Evolutionary conservation across 768 basidiomycete genomes (phyloP).

Genomic region (Cystobasidium onofrii): DNA sequence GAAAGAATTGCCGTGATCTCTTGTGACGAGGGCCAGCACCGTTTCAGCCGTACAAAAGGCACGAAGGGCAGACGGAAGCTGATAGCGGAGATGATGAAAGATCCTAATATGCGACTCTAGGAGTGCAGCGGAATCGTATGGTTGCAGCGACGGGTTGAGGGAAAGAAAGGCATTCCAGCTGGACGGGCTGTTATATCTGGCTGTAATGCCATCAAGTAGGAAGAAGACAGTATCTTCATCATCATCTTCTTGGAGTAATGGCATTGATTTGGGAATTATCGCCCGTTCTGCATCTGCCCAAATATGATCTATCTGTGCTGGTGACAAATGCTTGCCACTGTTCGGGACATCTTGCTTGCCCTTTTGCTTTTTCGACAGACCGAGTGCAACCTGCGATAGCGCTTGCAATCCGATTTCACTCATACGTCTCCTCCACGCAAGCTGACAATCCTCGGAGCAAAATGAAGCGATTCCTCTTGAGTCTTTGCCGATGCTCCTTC

Average conservation of each 20-base stretch:
- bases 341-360: neutral
- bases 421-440: neutral
- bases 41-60: slow-evolving; percentile 12
- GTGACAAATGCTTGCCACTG: neutral
- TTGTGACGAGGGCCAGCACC: slow-evolving; percentile 9
- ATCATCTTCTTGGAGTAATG: neutral
- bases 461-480: slow-evolving; percentile 10
- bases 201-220: slow-evolving; percentile 21
- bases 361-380: slow-evolving; percentile 1
- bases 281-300: neutral
- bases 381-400: neutral
- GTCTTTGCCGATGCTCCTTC: neutral
- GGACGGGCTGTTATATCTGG: neutral
- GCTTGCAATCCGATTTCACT: neutral
- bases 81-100: slow-evolving; percentile 7
- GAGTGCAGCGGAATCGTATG: neutral
- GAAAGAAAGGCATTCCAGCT: slow-evolving; percentile 7
- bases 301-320: neutral
- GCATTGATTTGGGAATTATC: neutral
- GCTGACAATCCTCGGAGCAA: neutral
- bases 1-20: slow-evolving; percentile 39
- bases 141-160: slow-evolving; percentile 8
- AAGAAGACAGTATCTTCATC: slow-evolving; percentile 16
- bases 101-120: slow-evolving; percentile 13
- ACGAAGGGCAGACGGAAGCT: neutral